A percentile compares a stretch with the other conserved stretches of the same genome.
phyloP scores from a whole-genome alignment of 768 basidiomycete species.

The Cubamyces sp. region DNA sequence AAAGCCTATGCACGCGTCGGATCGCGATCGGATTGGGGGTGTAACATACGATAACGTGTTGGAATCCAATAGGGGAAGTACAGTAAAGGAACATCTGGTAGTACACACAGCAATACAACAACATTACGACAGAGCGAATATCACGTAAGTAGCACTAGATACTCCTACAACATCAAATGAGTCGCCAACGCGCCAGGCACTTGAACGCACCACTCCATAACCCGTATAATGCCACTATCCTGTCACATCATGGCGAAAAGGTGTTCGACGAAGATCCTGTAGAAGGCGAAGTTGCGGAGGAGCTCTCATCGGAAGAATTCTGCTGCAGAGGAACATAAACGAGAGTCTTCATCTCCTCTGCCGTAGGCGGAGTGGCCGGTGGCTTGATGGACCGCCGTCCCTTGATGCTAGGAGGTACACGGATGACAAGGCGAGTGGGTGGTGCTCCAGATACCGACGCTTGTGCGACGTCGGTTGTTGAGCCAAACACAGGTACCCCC shows the following conservation, averaged over 20 bases:
- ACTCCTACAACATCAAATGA: no score
- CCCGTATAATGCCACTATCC: no score
- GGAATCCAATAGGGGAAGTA: no score
- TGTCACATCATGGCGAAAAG: not conserved
- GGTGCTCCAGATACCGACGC: not conserved
- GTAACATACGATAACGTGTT: not conserved
- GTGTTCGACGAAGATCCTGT: not conserved
- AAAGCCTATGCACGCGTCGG: conserved; percentile 11
- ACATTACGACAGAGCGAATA: no score
- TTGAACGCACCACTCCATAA: no score
- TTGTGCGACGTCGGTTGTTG: not conserved
- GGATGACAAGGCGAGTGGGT: conserved; percentile 2
- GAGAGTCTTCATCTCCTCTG: not conserved
- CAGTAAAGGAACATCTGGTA: no score
- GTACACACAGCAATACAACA: no score
- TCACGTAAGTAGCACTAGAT: no score
- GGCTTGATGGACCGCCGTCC: conserved; percentile 8
- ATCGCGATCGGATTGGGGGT: no score
- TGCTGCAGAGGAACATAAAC: not conserved
- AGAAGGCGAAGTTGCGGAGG: not conserved
- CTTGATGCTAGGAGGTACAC: conserved; percentile 2
- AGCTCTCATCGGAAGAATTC: not conserved
- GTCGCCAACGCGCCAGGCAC: no score
- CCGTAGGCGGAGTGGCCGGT: conserved; percentile 4
- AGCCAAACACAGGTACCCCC: not conserved